phyloP scores from a whole-genome alignment of 805 yeast genomes.

The Nakazawaea wickerhamii region DNA sequence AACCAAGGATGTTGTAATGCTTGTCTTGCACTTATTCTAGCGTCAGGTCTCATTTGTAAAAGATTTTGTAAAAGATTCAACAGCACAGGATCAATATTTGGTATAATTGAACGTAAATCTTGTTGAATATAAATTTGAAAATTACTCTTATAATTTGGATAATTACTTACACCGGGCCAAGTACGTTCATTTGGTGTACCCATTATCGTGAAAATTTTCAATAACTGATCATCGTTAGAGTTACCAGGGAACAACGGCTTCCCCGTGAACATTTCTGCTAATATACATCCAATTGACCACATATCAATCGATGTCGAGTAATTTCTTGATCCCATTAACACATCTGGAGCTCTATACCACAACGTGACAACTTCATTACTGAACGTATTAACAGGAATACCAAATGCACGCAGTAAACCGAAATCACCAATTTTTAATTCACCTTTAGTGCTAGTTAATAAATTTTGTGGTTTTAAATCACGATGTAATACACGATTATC shows the following conservation, averaged over 20 bases:
- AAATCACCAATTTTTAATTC: conserved; percentile 93
- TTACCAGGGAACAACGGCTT: conserved; percentile 95
- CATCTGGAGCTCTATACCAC: conserved; percentile 99
- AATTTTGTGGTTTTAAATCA: conserved; percentile 91
- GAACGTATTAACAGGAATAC: conserved; percentile 95
- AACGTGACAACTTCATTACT: conserved; percentile 96
- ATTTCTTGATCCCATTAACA: conserved; percentile 87
- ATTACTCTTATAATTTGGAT: conserved; percentile 81
- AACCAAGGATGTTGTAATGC: conserved; percentile 76
- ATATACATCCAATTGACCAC: conserved; percentile 98
- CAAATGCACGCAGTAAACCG: conserved; percentile 96
- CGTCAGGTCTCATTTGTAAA: conserved; percentile 58
- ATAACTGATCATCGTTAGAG: conserved; percentile 91
- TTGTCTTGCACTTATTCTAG: conserved; percentile 54
- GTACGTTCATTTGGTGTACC: conserved; percentile 95
- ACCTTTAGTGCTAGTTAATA: conserved; percentile 84
- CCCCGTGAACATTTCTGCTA: conserved; percentile 98
- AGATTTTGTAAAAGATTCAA: conserved; percentile 57
- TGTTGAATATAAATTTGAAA: conserved; percentile 87
- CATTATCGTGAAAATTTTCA: conserved; percentile 85
- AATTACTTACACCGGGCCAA: conserved; percentile 94
- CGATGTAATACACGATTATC: conserved; percentile 80
- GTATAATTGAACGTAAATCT: conserved; percentile 66
- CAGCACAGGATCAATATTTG: conserved; percentile 65
- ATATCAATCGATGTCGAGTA: conserved; percentile 96